A percentile compares a stretch with the other conserved stretches of the same genome.
Conservation (phyloP, 2,329 filamentous ascomycete genomes). For the Aschersonia sp. region DNA sequence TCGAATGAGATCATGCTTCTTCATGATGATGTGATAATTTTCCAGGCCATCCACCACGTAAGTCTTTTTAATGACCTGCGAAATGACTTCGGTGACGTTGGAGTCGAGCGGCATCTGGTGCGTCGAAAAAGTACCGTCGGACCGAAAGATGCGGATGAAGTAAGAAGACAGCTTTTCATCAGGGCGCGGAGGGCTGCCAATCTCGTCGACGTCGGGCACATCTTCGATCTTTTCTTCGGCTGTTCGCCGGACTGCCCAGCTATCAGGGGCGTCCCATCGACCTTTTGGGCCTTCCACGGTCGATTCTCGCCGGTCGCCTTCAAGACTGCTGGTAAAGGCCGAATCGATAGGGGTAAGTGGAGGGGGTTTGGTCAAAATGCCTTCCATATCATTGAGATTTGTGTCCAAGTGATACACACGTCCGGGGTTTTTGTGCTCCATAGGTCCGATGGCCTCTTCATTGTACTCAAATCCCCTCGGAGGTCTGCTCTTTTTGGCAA, state of each 20-base stretch:
- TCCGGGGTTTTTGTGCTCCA: conserved; percentile 42
- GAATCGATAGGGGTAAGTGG: conserved; percentile 59
- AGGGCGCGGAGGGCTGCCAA: conserved; percentile 48
- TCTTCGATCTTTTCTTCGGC: conserved; percentile 49
- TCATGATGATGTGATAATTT: conserved; percentile 92
- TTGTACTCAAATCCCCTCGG: conserved; percentile 32
- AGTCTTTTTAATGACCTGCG: conserved; percentile 88
- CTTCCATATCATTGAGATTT: conserved; percentile 81
- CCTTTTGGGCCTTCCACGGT: conserved; percentile 28
- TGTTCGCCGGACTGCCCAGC: conserved; percentile 77
- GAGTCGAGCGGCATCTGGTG: conserved; percentile 74
- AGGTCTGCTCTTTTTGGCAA: conserved; percentile 40
- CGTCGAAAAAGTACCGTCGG: conserved; percentile 88
- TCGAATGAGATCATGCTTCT: conserved; percentile 78
- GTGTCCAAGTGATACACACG: conserved; percentile 70
- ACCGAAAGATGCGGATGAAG: conserved; percentile 89
- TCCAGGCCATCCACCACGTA: conserved; percentile 80
- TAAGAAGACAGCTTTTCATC: conserved; percentile 67
- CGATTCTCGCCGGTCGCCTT: conserved; percentile 25
- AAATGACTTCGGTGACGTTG: conserved; percentile 73
- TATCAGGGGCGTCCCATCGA: conserved; percentile 88
- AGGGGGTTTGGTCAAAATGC: conserved; percentile 61
- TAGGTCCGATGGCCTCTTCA: conserved; percentile 46
- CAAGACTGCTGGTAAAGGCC: conserved; percentile 29
- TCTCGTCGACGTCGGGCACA: conserved; percentile 51